Conservation (phyloP, 2,329 filamentous ascomycete genomes). For the Aspergillus niger region DNA sequence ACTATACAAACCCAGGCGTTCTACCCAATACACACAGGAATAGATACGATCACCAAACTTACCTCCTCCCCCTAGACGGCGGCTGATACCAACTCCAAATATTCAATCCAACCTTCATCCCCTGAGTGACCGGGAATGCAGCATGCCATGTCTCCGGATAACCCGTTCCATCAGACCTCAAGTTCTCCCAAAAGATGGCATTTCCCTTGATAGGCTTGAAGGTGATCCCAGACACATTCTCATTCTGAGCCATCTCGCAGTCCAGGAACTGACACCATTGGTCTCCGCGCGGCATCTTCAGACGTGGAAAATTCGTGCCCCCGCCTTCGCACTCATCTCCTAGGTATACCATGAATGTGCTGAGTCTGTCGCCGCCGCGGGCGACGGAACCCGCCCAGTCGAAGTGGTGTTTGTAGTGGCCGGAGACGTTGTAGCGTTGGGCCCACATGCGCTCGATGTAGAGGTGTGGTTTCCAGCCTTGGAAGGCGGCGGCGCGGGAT, state of each 20-base stretch:
- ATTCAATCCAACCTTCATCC: slow-evolving; percentile 63
- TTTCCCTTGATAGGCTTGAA: slow-evolving; percentile 61
- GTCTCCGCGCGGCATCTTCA: slow-evolving; percentile 46
- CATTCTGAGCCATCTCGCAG: background rate
- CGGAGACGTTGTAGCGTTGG: slow-evolving; percentile 59
- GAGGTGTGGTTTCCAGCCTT: slow-evolving; percentile 61
- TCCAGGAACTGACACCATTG: slow-evolving; percentile 62
- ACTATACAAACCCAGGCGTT: background rate
- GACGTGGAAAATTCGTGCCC: slow-evolving; percentile 61
- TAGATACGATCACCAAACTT: background rate
- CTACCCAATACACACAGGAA: too few relatives aligned
- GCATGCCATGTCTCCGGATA: slow-evolving; percentile 64
- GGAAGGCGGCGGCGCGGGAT: slow-evolving; percentile 58
- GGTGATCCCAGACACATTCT: slow-evolving; percentile 53
- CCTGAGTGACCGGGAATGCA: slow-evolving; percentile 58
- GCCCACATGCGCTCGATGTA: slow-evolving; percentile 64
- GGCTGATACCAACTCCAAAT: slow-evolving; percentile 66
- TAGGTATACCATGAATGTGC: slow-evolving; percentile 65
- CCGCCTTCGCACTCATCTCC: slow-evolving; percentile 57
- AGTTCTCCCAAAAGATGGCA: slow-evolving; percentile 65
- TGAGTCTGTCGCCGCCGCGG: slow-evolving; percentile 49
- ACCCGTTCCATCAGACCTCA: slow-evolving; percentile 56
- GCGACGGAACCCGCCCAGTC: slow-evolving; percentile 55
- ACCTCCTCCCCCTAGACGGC: slow-evolving; percentile 22
- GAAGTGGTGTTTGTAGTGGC: slow-evolving; percentile 62